Conservation (phyloP, 306 rosid genomes). For the Echinosophora koreensis region DNA sequence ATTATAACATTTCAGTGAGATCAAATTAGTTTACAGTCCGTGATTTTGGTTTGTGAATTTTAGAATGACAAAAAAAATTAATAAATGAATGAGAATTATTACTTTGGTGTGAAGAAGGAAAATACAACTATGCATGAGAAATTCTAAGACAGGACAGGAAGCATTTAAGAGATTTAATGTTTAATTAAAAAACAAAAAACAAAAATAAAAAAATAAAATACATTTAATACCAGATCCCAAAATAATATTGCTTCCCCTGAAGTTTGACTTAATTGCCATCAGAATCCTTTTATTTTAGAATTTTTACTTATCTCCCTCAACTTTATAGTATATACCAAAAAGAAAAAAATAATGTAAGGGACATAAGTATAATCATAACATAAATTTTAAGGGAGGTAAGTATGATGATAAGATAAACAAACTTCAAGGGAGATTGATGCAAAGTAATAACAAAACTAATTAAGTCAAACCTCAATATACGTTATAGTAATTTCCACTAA, state of each 20-base stretch:
- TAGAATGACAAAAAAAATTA: background rate
- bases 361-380: too few species aligned
- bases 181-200: background rate
- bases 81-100: background rate
- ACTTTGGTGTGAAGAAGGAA: background rate
- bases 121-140: background rate
- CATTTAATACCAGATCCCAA: background rate
- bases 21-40: background rate
- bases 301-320: too few species aligned
- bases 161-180: background rate
- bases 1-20: background rate
- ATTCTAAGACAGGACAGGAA: background rate
- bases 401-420: too few species aligned
- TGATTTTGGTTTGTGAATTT: conserved; percentile 8
- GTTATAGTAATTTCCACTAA: too few species aligned
- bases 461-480: too few species aligned
- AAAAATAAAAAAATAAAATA: background rate
- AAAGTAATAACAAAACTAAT: too few species aligned
- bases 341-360: too few species aligned
- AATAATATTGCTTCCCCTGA: background rate
- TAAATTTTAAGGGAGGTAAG: too few species aligned
- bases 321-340: too few species aligned
- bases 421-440: too few species aligned
- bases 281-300: too few species aligned
- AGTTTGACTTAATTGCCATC: too few species aligned